Percentiles rank a stretch among this genome's conserved stretches.
phyloP scores from a whole-genome alignment of 441 rosid genomes.

The Hura crepitans region DNA sequence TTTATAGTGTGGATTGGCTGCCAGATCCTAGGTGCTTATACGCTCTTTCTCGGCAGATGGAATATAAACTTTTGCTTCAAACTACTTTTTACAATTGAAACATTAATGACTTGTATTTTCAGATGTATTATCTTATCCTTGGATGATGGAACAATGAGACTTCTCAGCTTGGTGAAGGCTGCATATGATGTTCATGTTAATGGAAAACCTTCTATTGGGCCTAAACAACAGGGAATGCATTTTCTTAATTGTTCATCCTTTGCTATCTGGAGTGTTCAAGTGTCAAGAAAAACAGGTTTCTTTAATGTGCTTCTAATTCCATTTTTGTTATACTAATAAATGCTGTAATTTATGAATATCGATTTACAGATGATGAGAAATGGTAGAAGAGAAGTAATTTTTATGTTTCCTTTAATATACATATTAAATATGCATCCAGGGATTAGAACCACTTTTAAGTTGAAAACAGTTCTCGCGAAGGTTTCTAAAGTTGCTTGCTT shows the following conservation, averaged over 20 bases:
- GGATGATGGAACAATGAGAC: constrained; percentile 76
- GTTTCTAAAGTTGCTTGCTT: constrained; percentile 4
- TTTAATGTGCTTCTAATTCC: constrained; percentile 9
- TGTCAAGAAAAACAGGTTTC: constrained; percentile 69
- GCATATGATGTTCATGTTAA: constrained; percentile 72
- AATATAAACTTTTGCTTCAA: constrained; percentile 10
- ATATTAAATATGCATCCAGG: not conserved
- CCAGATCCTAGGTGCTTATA: constrained; percentile 62
- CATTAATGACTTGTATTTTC: constrained; percentile 23
- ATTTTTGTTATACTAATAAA: not conserved
- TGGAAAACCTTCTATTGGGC: constrained; percentile 51
- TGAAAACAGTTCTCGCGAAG: not conserved
- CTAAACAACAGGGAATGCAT: constrained; percentile 71
- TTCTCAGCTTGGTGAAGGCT: constrained; percentile 67
- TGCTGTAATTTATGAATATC: not conserved
- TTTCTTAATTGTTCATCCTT: constrained; percentile 56
- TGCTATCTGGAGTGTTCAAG: constrained; percentile 81
- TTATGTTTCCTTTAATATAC: not conserved
- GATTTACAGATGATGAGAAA: not conserved
- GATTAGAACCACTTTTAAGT: not conserved
- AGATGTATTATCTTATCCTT: constrained; percentile 71
- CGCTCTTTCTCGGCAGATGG: constrained; percentile 7
- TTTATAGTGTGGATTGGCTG: constrained; percentile 75
- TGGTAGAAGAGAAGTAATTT: not conserved
- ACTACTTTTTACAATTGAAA: constrained; percentile 17